phyloP scores from a whole-genome alignment of 1,284 basidiomycete species.

The Pholiota adiposa region DNA sequence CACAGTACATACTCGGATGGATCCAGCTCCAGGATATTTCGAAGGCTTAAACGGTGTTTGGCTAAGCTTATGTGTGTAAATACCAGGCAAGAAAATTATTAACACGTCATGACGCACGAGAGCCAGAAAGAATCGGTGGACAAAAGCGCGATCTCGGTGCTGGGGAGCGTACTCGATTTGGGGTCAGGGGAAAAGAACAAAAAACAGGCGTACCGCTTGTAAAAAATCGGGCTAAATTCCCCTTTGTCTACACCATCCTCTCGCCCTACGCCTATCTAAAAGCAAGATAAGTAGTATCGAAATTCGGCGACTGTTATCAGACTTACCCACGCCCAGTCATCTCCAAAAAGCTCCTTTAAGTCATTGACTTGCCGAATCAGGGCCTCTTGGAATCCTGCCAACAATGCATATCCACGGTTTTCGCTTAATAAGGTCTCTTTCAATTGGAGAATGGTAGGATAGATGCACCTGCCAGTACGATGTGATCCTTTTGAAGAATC shows the following conservation, averaged over 20 bases:
- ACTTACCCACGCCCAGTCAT: slow-evolving; percentile 53
- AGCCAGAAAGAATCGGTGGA: slow-evolving; percentile 60
- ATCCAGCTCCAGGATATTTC: slow-evolving; percentile 58
- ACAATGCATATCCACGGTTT: too few species aligned
- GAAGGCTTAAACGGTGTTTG: slow-evolving; percentile 55
- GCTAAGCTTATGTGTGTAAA: neutral
- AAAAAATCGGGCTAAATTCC: slow-evolving; percentile 72
- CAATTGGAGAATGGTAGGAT: neutral
- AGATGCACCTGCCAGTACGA: slow-evolving; percentile 41
- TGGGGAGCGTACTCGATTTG: slow-evolving; percentile 17
- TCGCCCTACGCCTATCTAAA: slow-evolving; percentile 63
- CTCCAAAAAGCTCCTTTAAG: slow-evolving; percentile 56
- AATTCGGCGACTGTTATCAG: slow-evolving; percentile 11
- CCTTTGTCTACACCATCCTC: slow-evolving; percentile 61
- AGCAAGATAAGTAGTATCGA: neutral
- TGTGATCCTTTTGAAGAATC: slow-evolving; percentile 42
- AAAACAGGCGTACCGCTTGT: slow-evolving; percentile 43
- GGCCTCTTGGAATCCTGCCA: slow-evolving; percentile 62
- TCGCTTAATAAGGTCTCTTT: too few species aligned
- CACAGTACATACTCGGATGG: slow-evolving; percentile 53
- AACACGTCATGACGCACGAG: too few species aligned
- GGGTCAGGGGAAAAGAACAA: neutral
- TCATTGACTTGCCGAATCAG: slow-evolving; percentile 64
- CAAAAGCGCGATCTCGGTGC: slow-evolving; percentile 42
- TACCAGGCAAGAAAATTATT: too few species aligned